A percentile compares a stretch with the other conserved stretches of the same genome.
Conservation (phyloP, 1,139 yeast genomes). For the Blastobotrys persicus region DNA sequence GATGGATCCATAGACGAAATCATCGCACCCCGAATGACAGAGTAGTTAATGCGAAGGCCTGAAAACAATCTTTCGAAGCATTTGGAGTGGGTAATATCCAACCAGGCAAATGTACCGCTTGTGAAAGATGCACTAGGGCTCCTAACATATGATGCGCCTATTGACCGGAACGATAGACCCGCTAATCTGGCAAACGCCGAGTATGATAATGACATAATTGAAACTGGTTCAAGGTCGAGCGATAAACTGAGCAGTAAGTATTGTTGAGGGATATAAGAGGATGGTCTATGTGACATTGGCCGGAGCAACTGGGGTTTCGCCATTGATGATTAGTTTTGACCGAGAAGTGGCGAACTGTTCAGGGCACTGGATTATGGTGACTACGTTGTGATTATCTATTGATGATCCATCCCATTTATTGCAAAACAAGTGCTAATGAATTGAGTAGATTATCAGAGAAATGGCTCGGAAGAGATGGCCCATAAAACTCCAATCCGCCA, state of each 20-base stretch:
- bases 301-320: too few species aligned
- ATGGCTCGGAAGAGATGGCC: background rate
- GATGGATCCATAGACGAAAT: too few species aligned
- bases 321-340: too few species aligned
- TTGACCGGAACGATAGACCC: background rate
- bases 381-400: too few species aligned
- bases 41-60: conserved; percentile 10
- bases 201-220: background rate
- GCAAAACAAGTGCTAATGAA: background rate
- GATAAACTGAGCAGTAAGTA: background rate
- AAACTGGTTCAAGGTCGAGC: background rate
- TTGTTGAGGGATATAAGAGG: too few species aligned
- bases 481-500: background rate
- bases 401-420: too few species aligned
- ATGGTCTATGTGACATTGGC: too few species aligned
- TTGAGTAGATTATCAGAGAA: background rate
- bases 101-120: conserved; percentile 1
- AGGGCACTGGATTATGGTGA: too few species aligned
- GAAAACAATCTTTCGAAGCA: conserved; percentile 14
- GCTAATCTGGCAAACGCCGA: background rate
- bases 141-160: background rate
- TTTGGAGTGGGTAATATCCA: conserved; percentile 12
- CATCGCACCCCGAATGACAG: too few species aligned
- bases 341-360: too few species aligned
- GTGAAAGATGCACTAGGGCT: background rate